Percentiles rank a stretch among this genome's conserved stretches.
These are phyloP conservation scores for Aspergillus ostianus DNA, from an alignment of 495 filamentous ascomycete genomes.

Conservation along the genomic window DNA sequence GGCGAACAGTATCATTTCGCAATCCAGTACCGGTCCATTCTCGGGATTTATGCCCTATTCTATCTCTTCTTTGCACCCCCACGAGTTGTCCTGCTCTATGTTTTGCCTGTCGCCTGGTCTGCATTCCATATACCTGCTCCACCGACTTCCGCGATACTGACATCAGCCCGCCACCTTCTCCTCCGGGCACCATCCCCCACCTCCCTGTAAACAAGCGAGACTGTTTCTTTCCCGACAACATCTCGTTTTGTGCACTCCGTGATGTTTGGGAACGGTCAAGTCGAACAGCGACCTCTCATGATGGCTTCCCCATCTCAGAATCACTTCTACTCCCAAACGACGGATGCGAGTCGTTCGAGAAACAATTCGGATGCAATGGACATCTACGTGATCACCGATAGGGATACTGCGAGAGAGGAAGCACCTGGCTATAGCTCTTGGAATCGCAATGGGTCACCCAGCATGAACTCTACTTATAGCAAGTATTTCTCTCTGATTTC, in stretches of 20 bases:
- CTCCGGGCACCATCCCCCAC: slow-evolving; percentile 2
- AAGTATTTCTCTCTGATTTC: slow-evolving; percentile 33
- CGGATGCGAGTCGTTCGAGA: slow-evolving; percentile 30
- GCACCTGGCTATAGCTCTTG: slow-evolving; percentile 22
- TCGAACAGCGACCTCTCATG: slow-evolving; percentile 17
- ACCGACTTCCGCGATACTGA: slow-evolving; percentile 7
- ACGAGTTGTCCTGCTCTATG: slow-evolving; percentile 7
- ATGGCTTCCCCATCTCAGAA: slow-evolving; percentile 22
- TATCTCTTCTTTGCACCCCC: neutral
- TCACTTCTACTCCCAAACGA: slow-evolving; percentile 32
- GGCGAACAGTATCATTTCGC: slow-evolving; percentile 6
- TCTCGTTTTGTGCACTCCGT: neutral
- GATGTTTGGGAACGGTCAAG: slow-evolving; percentile 21
- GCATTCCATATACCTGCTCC: slow-evolving; percentile 5
- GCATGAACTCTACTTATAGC: slow-evolving; percentile 23
- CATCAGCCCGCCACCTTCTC: slow-evolving; percentile 5
- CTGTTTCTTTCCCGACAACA: neutral
- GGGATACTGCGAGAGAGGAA: slow-evolving; percentile 31
- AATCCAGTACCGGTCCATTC: neutral
- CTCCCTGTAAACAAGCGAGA: neutral
- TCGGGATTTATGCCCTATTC: slow-evolving; percentile 1
- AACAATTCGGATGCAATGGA: slow-evolving; percentile 47
- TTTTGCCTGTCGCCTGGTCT: slow-evolving; percentile 8
- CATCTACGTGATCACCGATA: slow-evolving; percentile 39
- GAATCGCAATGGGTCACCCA: slow-evolving; percentile 35